These are phyloP conservation scores for Suhomyces bribrorum DNA, from an alignment of 1,139 yeast genomes.

Conservation along the genomic window DNA sequence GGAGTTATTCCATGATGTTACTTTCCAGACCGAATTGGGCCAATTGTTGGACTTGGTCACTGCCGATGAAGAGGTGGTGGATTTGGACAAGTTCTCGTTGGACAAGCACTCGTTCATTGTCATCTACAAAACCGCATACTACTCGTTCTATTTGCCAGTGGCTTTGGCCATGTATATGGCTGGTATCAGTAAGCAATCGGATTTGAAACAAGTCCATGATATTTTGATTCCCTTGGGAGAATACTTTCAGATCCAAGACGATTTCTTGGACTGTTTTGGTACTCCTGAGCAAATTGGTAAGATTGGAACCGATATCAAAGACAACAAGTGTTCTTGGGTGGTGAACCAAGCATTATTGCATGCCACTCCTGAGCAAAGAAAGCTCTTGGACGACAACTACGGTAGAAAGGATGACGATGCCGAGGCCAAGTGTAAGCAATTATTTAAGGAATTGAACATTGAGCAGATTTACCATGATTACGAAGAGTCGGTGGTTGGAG, in stretches of 20 bases:
- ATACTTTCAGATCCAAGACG: conserved; percentile 98
- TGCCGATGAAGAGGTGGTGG: conserved; percentile 94
- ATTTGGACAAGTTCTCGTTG: conserved; percentile 81
- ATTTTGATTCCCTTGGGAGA: conserved; percentile 94
- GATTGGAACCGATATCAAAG: conserved; percentile 98
- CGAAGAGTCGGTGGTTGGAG: conserved; percentile 74
- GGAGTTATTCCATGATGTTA: conserved; percentile 91
- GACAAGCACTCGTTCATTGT: conserved; percentile 94
- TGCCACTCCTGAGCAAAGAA: conserved; percentile 80
- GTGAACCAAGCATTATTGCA: conserved; percentile 87
- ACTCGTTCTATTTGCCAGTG: conserved; percentile 96
- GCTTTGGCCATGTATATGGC: conserved; percentile 95
- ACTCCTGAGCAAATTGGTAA: conserved; percentile 97
- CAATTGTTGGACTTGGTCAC: conserved; percentile 93
- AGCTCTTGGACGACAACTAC: conserved; percentile 79
- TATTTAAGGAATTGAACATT: conserved; percentile 74
- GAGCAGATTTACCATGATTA: conserved; percentile 72
- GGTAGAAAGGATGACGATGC: conserved; percentile 75
- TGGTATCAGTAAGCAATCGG: conserved; percentile 68
- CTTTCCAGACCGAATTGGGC: conserved; percentile 97
- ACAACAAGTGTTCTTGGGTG: conserved; percentile 98
- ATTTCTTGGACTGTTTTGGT: conserved; percentile 94
- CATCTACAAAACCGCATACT: conserved; percentile 94
- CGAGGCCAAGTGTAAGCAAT: conserved; percentile 71
- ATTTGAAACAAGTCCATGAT: conserved; percentile 84